Base-by-base conservation (phyloP, 768 basidiomycete species). In the Rossbeevera mucosa region DNA sequence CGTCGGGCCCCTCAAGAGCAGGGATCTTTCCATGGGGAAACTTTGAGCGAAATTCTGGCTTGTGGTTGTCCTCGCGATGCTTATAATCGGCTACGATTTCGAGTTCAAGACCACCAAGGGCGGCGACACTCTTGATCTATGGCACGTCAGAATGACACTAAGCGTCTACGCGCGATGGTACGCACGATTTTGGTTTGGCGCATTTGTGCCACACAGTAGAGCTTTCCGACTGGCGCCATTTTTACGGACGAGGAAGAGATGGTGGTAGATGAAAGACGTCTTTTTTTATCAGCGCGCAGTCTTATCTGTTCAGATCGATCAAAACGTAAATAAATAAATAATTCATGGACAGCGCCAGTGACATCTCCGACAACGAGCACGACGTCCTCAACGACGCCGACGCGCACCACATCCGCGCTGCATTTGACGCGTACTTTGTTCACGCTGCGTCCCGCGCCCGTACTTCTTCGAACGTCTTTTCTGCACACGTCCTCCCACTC, bases 11-110 rank as follows among this genome's bases (percentile, higher is more conserved):
- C 69, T 93, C 91, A 48, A 87, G 79, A 31, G 87, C 85, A 24
- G 96, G 95, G 60, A 95, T 81, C 76, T 92, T 91, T 51, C 88
- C 86, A 52, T 77, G 78, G 46, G 86, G 82, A 71, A 91, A 94
- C 71, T 93, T 92, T 54, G 73, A 66, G 44, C 81, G 66, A 70
- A 83, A 91, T 28, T 83, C 85, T 0, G 85, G 78, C 63, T 80
- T 81, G 66, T 80, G 80, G 76, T 90, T 90, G 64, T 80, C 79
- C 59, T 82, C 76, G 53, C 68, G 72, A 67, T 86, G 83, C 50
- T 73, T 75, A 67, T 87, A 88, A 50, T 58, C 62, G 18, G 72
- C 70, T 14, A 80, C 78, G 47, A 76, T 53, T 52, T 82, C 78
- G 51, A 89, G 57, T 44, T 80, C 75, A 55, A 88, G 62, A 31